These are phyloP conservation scores for Stagonosporopsis cucurbitacearum DNA, from an alignment of 2,329 filamentous ascomycete species.

Conservation along the genomic window DNA sequence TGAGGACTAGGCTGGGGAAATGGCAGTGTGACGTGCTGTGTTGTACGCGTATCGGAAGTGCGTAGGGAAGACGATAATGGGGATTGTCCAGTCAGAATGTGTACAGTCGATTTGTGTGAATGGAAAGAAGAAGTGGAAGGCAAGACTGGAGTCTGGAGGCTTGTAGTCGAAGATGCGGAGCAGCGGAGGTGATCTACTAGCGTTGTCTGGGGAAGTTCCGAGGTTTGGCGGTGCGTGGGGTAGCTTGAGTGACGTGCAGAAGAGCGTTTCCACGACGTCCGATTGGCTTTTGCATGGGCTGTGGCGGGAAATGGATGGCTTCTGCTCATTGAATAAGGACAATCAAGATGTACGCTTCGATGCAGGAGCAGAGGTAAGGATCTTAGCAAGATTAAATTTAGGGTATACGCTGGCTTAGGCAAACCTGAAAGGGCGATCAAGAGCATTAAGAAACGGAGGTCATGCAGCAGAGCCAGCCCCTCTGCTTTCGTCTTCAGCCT, in stretches of 20 bases:
- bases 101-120: neutral
- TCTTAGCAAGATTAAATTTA: too few relatives aligned
- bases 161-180: constrained; percentile 9
- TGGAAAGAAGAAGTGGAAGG: neutral
- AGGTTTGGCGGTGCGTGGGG: constrained; percentile 20
- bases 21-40: neutral
- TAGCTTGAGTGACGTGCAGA: constrained; percentile 11
- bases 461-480: constrained; percentile 11
- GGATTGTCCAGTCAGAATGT: too few relatives aligned
- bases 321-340: neutral
- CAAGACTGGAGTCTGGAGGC: neutral
- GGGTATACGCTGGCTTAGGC: constrained; percentile 7
- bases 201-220: constrained; percentile 11
- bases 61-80: too few relatives aligned
- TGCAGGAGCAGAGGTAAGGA: too few relatives aligned
- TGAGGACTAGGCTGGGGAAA: neutral
- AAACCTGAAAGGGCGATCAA: neutral
- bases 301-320: neutral
- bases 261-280: neutral
- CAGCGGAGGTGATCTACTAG: constrained; percentile 22
- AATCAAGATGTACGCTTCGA: too few relatives aligned
- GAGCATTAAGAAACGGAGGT: neutral
- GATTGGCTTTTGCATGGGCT: constrained; percentile 7
- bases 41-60: neutral
- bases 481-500: constrained; percentile 49